phyloP scores from a whole-genome alignment of 2,329 filamentous ascomycete species.

The Clarireedia monteithiana region DNA sequence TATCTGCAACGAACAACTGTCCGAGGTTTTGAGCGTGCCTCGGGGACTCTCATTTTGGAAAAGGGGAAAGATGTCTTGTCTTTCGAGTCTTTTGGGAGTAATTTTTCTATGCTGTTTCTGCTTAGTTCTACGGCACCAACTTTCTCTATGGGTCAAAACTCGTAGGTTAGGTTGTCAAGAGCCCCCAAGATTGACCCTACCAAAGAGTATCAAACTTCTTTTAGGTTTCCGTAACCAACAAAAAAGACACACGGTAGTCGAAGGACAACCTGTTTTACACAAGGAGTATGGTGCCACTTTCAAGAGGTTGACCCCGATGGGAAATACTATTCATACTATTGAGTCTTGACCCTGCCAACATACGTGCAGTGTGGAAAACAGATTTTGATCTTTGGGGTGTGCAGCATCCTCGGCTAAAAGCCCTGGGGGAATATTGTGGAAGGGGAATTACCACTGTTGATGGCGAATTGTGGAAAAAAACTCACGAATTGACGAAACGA shows the following conservation, averaged over 20 bases:
- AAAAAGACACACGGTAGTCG: not conserved
- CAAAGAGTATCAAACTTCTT: not conserved
- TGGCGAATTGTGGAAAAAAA: not conserved
- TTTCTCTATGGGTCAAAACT: too few species aligned
- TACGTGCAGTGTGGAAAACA: not conserved
- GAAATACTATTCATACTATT: not conserved
- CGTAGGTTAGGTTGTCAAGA: not conserved
- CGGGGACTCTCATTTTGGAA: too few species aligned
- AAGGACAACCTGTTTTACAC: not conserved
- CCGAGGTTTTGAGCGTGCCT: too few species aligned
- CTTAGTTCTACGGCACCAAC: too few species aligned
- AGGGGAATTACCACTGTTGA: not conserved
- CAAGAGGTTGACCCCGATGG: not conserved
- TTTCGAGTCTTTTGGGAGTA: too few species aligned
- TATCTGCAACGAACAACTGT: too few species aligned
- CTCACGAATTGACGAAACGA: not conserved
- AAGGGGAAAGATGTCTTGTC: too few species aligned
- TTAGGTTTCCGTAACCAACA: not conserved
- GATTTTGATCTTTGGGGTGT: not conserved
- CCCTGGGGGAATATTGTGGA: not conserved
- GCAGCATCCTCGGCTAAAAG: not conserved
- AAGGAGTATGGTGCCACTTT: not conserved
- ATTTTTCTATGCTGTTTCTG: too few species aligned
- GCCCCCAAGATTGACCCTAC: not conserved
- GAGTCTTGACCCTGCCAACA: not conserved